Percentiles rank a stretch among this genome's conserved stretches.
Evolutionary conservation across 2,329 filamentous ascomycete species (phyloP).

Genomic region (Venturiaceae sp.): DNA sequence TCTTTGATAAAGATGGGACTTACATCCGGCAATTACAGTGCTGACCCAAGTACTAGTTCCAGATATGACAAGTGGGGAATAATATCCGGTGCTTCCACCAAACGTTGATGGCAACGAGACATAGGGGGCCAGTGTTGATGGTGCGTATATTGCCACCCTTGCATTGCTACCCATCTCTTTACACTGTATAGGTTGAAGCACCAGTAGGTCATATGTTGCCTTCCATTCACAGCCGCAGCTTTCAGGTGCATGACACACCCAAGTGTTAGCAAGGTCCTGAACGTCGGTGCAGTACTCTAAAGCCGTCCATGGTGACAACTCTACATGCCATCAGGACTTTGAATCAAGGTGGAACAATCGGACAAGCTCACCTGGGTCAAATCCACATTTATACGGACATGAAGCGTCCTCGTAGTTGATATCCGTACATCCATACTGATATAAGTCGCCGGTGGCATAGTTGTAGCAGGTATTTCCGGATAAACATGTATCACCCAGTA

Average conservation of each 20-base stretch:
- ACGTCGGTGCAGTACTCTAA: conserved; percentile 17
- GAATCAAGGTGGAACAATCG: background rate
- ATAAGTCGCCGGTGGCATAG: conserved; percentile 15
- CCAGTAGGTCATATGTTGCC: conserved; percentile 12
- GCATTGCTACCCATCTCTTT: conserved; percentile 19
- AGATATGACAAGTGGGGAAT: conserved; percentile 12
- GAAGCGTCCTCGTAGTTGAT: conserved; percentile 16
- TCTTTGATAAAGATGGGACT: conserved; percentile 8
- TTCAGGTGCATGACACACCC: conserved; percentile 20
- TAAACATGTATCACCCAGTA: conserved; percentile 18
- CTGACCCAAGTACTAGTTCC: conserved; percentile 15
- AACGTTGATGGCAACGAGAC: conserved; percentile 16
- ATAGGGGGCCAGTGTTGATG: conserved; percentile 16
- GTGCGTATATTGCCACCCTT: conserved; percentile 19
- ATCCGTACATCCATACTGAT: conserved; percentile 23
- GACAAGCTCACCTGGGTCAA: conserved; percentile 13
- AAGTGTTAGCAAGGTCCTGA: no score
- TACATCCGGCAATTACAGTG: conserved; percentile 16
- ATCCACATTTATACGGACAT: conserved; percentile 21
- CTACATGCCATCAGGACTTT: conserved; percentile 11
- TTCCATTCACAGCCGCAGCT: conserved; percentile 19
- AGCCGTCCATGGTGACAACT: conserved; percentile 18
- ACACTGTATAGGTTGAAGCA: conserved; percentile 15
- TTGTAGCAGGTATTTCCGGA: conserved; percentile 20
- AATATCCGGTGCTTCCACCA: conserved; percentile 17